Percentiles rank a stretch among this genome's conserved stretches.
These are phyloP conservation scores for Paramecium caudatum DNA, from an alignment of 73 alveolate species.

Conservation along the genomic window DNA sequence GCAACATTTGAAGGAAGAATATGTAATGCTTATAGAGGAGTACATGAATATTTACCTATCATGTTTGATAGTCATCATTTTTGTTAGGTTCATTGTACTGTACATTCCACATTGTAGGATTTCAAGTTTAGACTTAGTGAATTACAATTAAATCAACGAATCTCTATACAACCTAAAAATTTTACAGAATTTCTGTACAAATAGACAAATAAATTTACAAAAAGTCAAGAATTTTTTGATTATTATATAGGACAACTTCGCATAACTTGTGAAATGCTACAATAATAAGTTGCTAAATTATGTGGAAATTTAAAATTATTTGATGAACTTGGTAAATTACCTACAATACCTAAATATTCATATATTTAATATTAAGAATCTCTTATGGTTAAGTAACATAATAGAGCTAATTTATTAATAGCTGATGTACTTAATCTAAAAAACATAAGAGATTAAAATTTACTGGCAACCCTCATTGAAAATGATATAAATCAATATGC, in stretches of 20 bases:
- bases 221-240: slow-evolving; percentile 54
- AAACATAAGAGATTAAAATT: slow-evolving; percentile 29
- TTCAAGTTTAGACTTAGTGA: slow-evolving; percentile 64
- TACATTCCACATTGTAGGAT: slow-evolving; percentile 73
- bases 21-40: slow-evolving; percentile 64
- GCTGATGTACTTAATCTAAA: slow-evolving; percentile 38
- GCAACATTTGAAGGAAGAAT: slow-evolving; percentile 40
- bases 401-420: neutral
- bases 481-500: slow-evolving; percentile 29
- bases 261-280: neutral
- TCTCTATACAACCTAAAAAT: slow-evolving; percentile 19
- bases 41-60: slow-evolving; percentile 84
- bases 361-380: slow-evolving; percentile 50
- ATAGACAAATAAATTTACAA: slow-evolving; percentile 4
- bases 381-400: neutral
- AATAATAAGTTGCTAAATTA: neutral
- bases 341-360: slow-evolving; percentile 55
- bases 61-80: slow-evolving; percentile 85
- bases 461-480: slow-evolving; percentile 42
- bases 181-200: slow-evolving; percentile 45
- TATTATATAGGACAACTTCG: slow-evolving; percentile 21
- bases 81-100: slow-evolving; percentile 78
- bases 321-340: slow-evolving; percentile 20
- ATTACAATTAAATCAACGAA: neutral
- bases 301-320: slow-evolving; percentile 49